Evolutionary conservation across 164 flowering plant species (phyloP), one percentile per base, ranked within the genome.

Genomic region (Vitis cinerea): DNA sequence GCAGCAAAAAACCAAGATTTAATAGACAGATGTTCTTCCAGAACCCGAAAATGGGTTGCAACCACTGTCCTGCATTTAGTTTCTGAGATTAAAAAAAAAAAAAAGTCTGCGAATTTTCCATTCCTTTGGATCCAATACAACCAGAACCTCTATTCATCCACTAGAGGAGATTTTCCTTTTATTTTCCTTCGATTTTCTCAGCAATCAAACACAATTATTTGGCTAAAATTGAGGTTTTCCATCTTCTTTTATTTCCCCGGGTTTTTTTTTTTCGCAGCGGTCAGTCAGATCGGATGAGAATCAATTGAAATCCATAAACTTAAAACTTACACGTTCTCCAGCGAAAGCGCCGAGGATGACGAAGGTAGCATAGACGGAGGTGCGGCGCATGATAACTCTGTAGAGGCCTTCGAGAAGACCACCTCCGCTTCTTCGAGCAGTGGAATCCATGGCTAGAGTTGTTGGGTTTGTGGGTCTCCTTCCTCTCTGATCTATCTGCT

Each of bases 281-380:
- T 23, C 44, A 37, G 44, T 3, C 44, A 37, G 44, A 37, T 37
- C 44, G 44, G 44, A 19, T 13, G 15, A 50, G 29, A 52, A n/a
- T 17, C 37, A 37, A 37, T 23, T 27, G 27, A 23, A 23, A 23
- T 1, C 27, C 27, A 14, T 15, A 14, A 47, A 30, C 8, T n/a
- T 4, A 57, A 57, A 44, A 51, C 61, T 61, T 27, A 90, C 96
- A 78, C 93, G 86, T 78, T 93, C 98, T 13, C 93, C 98, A 51
- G 77, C 68, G 72, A 89, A 88, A 56, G 98, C 94, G 55, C 96
- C 98, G 65, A 78, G 85, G 77, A 93, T 66, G 85, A 93, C 69
- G 81, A 93, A 90, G 65, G 98, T 89, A 65, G 85, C 90, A 62
- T 90, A 90, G 73, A 90, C 85, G 70, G 98, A 84, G 72, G 78